Evolutionary conservation across 2,329 filamentous ascomycete species (phyloP).

Genomic region (Aspergillus persii): DNA sequence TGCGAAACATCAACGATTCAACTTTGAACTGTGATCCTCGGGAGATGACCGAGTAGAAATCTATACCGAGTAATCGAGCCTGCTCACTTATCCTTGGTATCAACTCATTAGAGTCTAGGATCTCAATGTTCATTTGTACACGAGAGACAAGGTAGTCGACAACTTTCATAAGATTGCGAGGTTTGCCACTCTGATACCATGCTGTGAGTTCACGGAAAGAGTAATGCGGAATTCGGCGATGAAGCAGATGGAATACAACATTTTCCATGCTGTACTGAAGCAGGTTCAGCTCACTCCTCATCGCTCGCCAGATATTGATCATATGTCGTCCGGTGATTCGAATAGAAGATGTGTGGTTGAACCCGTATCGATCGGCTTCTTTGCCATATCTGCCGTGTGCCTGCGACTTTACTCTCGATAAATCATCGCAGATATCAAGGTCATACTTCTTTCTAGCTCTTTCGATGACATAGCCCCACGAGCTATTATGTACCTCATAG

Average conservation of each 20-base stretch:
- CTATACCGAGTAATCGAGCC: conserved; percentile 84
- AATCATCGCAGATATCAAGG: conserved; percentile 84
- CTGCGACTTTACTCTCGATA: conserved; percentile 82
- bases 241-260: conserved; percentile 85
- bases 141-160: conserved; percentile 74
- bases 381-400: conserved; percentile 82
- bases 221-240: conserved; percentile 85
- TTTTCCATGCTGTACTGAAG: conserved; percentile 97
- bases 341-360: conserved; percentile 89
- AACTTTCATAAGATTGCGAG: conserved; percentile 69
- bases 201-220: conserved; percentile 71
- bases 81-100: conserved; percentile 90
- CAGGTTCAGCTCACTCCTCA: conserved; percentile 87
- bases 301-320: conserved; percentile 96
- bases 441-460: conserved; percentile 82
- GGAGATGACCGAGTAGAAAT: conserved; percentile 95
- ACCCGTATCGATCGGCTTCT: conserved; percentile 86
- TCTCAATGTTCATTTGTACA: conserved; percentile 80
- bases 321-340: conserved; percentile 91
- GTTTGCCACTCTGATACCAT: conserved; percentile 73
- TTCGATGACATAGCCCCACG: conserved; percentile 95
- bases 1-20: conserved; percentile 97
- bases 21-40: conserved; percentile 98
- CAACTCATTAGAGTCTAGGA: conserved; percentile 85
- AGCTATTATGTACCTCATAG: conserved; percentile 89